Percentiles rank a stretch among this genome's conserved stretches.
Conservation (phyloP, 192 early-diverging fungal species). For the Backusella morwellensis region DNA sequence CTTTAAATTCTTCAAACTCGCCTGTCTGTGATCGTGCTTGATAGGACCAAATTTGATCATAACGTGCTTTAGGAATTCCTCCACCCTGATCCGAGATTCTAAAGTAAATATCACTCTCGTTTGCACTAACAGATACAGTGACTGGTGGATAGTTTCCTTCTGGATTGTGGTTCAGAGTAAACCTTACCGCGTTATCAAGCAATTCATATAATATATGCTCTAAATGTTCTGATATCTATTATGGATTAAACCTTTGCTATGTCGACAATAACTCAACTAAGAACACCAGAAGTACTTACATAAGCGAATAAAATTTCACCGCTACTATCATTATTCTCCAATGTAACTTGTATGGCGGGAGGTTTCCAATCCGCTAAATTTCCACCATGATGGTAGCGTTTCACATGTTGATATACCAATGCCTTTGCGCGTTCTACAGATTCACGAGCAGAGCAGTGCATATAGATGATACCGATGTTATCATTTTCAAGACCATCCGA, state of each 20-base stretch:
- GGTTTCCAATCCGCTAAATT: background rate
- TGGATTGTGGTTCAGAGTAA: constrained; percentile 60
- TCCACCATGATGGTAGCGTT: background rate
- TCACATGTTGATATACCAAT: constrained; percentile 9
- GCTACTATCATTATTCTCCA: background rate
- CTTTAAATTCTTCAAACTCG: constrained; percentile 65
- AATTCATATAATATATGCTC: constrained; percentile 94
- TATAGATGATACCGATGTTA: constrained; percentile 72
- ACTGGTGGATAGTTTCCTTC: constrained; percentile 65
- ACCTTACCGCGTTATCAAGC: constrained; percentile 80
- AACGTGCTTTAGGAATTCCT: constrained; percentile 66
- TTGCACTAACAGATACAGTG: constrained; percentile 77
- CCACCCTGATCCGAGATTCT: constrained; percentile 94
- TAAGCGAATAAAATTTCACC: constrained; percentile 27
- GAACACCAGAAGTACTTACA: background rate
- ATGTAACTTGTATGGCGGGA: background rate
- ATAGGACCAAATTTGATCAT: constrained; percentile 75
- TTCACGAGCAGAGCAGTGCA: constrained; percentile 55
- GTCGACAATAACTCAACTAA: background rate
- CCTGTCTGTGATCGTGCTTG: constrained; percentile 16
- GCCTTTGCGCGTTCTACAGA: constrained; percentile 34
- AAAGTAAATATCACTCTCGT: constrained; percentile 74
- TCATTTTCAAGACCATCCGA: constrained; percentile 42
- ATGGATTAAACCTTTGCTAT: background rate
- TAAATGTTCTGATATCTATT: constrained; percentile 75